A percentile compares a stretch with the other conserved stretches of the same genome.
Conservation (phyloP, 1,284 basidiomycete species). For the Xerocomus amazonicus region DNA sequence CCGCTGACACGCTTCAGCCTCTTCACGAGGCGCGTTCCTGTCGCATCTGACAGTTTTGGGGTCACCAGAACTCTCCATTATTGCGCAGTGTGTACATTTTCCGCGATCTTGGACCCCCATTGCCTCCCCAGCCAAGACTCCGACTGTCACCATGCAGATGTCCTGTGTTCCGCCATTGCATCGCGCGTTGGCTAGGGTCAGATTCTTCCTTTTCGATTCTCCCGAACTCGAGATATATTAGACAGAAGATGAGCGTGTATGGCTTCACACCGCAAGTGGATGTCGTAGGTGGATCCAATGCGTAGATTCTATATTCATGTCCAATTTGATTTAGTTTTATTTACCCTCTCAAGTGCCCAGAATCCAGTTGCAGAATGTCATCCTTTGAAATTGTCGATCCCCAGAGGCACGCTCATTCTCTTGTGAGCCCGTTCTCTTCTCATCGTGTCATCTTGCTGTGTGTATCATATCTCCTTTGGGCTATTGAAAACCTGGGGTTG, state of each 20-base stretch:
- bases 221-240: slow-evolving; percentile 5
- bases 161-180: slow-evolving; percentile 4
- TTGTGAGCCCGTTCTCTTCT: slow-evolving; percentile 1
- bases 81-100: background rate
- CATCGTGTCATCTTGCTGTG: slow-evolving; percentile 26
- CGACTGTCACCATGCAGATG: slow-evolving; percentile 13
- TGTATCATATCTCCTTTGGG: slow-evolving; percentile 19
- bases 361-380: slow-evolving; percentile 2
- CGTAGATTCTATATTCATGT: slow-evolving; percentile 2
- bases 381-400: slow-evolving; percentile 24
- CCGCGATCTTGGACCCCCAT: slow-evolving; percentile 5
- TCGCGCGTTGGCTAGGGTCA: slow-evolving; percentile 21
- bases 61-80: slow-evolving; percentile 11
- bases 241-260: slow-evolving; percentile 21
- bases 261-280: slow-evolving; percentile 12
- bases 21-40: slow-evolving; percentile 25
- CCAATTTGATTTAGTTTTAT: slow-evolving; percentile 4
- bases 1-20: slow-evolving; percentile 14
- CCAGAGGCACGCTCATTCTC: slow-evolving; percentile 4
- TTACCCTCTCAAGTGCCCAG: background rate
- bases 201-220: slow-evolving; percentile 7
- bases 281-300: slow-evolving; percentile 10
- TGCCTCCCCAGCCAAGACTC: slow-evolving; percentile 1
- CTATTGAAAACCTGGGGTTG: slow-evolving; percentile 11
- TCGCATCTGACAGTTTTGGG: slow-evolving; percentile 34